Conservation (phyloP, 371 early-diverging fungal species). For the Thermomucor indicae-seudaticae region DNA sequence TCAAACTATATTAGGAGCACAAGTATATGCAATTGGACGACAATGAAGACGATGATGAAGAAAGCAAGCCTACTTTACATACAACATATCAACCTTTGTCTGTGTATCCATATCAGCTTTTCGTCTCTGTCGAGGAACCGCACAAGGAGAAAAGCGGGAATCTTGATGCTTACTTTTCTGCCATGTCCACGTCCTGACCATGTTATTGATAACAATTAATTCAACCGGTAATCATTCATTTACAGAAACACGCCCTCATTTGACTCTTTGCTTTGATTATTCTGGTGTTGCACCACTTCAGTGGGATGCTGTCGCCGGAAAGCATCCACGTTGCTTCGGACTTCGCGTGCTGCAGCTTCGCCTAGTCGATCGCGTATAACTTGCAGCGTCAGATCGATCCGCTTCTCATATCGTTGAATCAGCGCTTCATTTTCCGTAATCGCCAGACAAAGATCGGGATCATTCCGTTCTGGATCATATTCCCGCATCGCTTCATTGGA, state of each 20-base stretch:
- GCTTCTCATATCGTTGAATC: conserved; percentile 29
- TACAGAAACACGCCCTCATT: conserved; percentile 18
- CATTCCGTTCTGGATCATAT: conserved; percentile 26
- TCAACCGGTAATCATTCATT: no score
- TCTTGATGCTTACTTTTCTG: conserved; percentile 8
- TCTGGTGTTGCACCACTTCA: not conserved
- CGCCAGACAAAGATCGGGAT: conserved; percentile 26
- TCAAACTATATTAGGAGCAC: not conserved
- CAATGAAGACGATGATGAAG: not conserved
- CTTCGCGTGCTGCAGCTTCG: conserved; percentile 38
- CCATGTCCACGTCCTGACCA: not conserved
- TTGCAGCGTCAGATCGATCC: conserved; percentile 28
- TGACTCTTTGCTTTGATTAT: not conserved
- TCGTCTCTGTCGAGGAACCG: conserved; percentile 6
- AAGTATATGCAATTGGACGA: not conserved
- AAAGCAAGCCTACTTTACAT: not conserved
- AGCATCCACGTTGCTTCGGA: conserved; percentile 29
- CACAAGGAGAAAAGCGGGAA: not conserved
- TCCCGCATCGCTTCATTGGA: conserved; percentile 40
- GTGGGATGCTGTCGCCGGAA: conserved; percentile 22
- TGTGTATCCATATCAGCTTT: conserved; percentile 13
- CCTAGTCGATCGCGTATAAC: conserved; percentile 37
- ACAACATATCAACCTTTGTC: conserved; percentile 5
- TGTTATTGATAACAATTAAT: no score
- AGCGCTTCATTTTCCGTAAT: conserved; percentile 33